Evolutionary conservation across 2,329 filamentous ascomycete species (phyloP), one percentile per base, ranked within the genome.

Genomic region (Xylariaceae sp.): DNA sequence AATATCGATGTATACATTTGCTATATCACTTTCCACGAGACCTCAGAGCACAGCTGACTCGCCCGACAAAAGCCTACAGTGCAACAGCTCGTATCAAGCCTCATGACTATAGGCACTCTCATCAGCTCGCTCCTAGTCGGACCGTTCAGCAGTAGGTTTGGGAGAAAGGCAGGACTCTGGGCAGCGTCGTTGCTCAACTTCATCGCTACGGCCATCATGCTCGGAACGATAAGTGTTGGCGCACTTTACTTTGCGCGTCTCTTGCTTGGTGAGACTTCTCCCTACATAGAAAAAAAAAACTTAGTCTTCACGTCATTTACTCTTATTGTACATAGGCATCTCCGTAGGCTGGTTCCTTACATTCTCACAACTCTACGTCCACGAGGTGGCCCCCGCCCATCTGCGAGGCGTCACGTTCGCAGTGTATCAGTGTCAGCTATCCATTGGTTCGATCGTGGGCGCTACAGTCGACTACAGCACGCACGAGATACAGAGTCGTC

Each of bases 341-440:
- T 73, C 71, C 2, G 70, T 70, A 8, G 73, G 73, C 17, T 73
- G 69, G 72, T 71, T 75, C 43, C 67, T 75, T 48, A 72, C 71
- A 26, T 74, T 73, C 56, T 68, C 70, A 1, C 73, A 74, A n/a
- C 67, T 75, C 3, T 75, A 75, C 59, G 70, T 74, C 50, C 71
- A 71, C 53, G 73, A 75, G 41, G 69, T 67, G 0, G 70, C 73
- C 1, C 73, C 72, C 1, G 71, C 73, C 4, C 72, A 75, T 49
- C 67, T 73, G 9, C 67, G 73, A 24, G 72, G 73, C 6, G 62
- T 72, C 29, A 62, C 69, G 0, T 72, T 75, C 31, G 71, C 69
- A 17, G 63, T 75, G n/a, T 74, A 73, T 37, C 69, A 72, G 36
- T 65, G 62, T 4, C 67, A 71, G 28, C 62, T 75, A 16, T 71